Conservation (phyloP, 441 rosid species). For the Corymbia calophylla region DNA sequence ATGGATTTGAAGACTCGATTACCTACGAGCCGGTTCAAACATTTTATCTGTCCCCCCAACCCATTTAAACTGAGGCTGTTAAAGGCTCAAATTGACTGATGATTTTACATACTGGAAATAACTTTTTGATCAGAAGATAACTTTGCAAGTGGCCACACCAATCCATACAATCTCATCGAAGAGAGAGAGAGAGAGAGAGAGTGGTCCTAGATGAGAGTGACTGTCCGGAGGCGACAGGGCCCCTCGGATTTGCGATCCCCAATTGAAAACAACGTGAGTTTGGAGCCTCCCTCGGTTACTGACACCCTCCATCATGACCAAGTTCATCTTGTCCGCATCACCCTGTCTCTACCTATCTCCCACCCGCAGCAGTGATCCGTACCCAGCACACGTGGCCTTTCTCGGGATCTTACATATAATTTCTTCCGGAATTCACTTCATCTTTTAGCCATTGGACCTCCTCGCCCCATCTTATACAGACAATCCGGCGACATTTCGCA, state of each 20-base stretch:
- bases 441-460: neutral
- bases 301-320: neutral
- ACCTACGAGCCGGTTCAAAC: neutral
- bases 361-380: neutral
- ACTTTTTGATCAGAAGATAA: neutral
- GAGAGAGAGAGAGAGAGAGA: neutral
- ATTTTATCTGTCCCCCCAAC: neutral
- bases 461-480: neutral
- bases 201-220: neutral
- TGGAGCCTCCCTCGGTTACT: neutral
- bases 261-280: neutral
- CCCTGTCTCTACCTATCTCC: neutral
- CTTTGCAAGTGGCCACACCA: neutral
- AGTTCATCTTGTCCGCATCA: neutral
- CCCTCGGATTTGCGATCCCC: neutral
- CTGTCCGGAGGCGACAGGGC: neutral
- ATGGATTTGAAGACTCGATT: accelerated
- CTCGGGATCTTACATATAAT: neutral
- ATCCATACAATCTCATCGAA: neutral
- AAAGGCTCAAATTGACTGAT: neutral
- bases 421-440: neutral
- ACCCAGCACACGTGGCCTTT: neutral
- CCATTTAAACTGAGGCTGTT: neutral
- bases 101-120: neutral
- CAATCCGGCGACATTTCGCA: neutral